Evolutionary conservation across 306 rosid species (phyloP), one percentile per base, ranked within the genome.

Genomic region (Trifolium repens): DNA sequence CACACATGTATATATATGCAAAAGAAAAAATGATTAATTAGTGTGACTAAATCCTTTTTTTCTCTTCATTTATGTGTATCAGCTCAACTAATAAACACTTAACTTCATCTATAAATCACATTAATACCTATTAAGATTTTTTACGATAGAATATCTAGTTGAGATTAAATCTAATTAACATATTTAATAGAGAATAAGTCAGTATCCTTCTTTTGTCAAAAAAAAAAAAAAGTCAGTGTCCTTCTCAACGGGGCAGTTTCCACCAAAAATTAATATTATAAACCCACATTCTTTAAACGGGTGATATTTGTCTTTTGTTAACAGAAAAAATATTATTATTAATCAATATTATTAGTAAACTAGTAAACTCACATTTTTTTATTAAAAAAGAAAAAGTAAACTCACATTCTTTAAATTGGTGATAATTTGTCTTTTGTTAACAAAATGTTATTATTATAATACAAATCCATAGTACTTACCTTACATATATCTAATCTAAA

Each of bases 201-300:
- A 50, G 55, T 50, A 22, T 50, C 55, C 55, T 50, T 50, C 55
- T 50, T n/a, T n/a, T n/a, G n/a, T n/a, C n/a, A n/a, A n/a, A n/a
- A n/a, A n/a, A n/a, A n/a, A n/a, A n/a, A n/a, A n/a, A n/a, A 50
- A 50, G 55, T n/a, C 55, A 50, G 55, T 50, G 55, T 50, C 55
- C 55, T 50, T 50, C 55, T 50, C 55, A 50, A 15, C 19, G 19
- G 55, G 22, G 9, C 55, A 50, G 22, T 15, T 50, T 50, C 55
- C 55, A 50, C 8, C 22, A 3, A 24, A 57, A 55, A 10, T 1
- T 26, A 24, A 10, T 57, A 9, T 19, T 9, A 57, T 57, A 50
- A 52, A 8, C 59, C 22, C 59, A 53, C 59, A 53, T 53, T 53
- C 27, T 53, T 53, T 53, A 16, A 53, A 24, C 34, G 2, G 15